Evolutionary conservation across 1,284 basidiomycete genomes (phyloP).

Genomic region (Leccinum solheimii): DNA sequence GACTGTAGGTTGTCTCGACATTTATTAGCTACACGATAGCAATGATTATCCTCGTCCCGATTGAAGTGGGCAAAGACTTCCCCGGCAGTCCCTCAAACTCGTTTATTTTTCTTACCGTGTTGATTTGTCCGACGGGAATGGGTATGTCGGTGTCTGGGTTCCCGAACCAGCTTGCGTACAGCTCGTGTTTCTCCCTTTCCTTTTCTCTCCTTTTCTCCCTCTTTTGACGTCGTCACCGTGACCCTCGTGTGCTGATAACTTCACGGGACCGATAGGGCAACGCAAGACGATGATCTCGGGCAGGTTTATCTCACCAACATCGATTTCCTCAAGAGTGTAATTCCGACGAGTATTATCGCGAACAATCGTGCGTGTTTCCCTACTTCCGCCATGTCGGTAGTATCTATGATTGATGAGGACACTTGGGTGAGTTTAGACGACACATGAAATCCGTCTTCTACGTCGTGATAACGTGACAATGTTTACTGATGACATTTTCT

Average conservation of each 20-base stretch:
- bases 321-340: conserved; percentile 73
- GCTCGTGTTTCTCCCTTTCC: conserved; percentile 21
- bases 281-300: conserved; percentile 94
- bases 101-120: conserved; percentile 87
- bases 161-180: conserved; percentile 93
- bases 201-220: too few species aligned
- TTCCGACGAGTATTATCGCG: conserved; percentile 88
- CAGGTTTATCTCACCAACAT: conserved; percentile 81
- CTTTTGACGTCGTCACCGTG: too few species aligned
- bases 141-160: too few species aligned
- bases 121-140: conserved; percentile 78
- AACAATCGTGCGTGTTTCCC: conserved; percentile 57
- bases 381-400: conserved; percentile 11
- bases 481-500: background rate
- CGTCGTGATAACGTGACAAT: background rate
- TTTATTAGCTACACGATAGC: conserved; percentile 98
- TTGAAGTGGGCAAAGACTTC: conserved; percentile 86
- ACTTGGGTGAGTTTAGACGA: conserved; percentile 17
- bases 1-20: conserved; percentile 71
- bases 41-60: conserved; percentile 89
- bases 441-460: too few species aligned
- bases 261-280: conserved; percentile 56
- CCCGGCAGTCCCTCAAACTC: conserved; percentile 66
- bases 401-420: conserved; percentile 23
- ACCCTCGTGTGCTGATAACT: background rate